phyloP scores from a whole-genome alignment of 768 basidiomycete species.

The Mycena olivaceomarginata region DNA sequence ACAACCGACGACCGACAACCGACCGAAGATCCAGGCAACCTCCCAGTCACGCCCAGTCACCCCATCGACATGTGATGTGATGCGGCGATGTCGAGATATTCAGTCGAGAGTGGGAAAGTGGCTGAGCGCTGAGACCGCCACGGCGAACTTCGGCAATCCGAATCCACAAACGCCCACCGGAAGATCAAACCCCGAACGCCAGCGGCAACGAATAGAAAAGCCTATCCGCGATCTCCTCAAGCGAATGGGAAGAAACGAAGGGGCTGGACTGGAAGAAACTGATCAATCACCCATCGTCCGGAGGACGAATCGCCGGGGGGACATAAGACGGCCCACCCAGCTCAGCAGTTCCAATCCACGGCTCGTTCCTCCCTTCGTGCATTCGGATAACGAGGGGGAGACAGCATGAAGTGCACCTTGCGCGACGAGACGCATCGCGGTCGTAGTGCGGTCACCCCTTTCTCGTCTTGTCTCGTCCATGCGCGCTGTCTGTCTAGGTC shows the following conservation, averaged over 20 bases:
- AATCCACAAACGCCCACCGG: neutral
- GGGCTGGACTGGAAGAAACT: neutral
- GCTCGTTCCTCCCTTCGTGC: neutral
- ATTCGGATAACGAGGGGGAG: neutral
- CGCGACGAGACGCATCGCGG: neutral
- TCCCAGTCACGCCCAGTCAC: too few species aligned
- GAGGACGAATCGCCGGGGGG: constrained; percentile 25
- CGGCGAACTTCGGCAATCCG: neutral
- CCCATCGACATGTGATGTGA: too few species aligned
- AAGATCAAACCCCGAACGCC: neutral
- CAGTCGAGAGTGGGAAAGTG: neutral
- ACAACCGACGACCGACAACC: too few species aligned
- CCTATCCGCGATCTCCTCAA: neutral
- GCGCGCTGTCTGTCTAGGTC: neutral
- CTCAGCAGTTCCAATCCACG: neutral
- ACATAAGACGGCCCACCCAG: constrained; percentile 2
- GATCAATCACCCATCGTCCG: neutral
- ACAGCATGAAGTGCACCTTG: neutral
- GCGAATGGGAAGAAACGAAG: neutral
- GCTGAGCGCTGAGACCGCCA: too few species aligned
- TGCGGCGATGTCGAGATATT: neutral
- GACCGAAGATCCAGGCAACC: too few species aligned
- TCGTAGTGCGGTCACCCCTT: neutral
- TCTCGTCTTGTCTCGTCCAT: neutral
- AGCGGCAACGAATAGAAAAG: neutral